Conservation (phyloP, 2,329 filamentous ascomycete genomes). For the Huntiella abstrusa region DNA sequence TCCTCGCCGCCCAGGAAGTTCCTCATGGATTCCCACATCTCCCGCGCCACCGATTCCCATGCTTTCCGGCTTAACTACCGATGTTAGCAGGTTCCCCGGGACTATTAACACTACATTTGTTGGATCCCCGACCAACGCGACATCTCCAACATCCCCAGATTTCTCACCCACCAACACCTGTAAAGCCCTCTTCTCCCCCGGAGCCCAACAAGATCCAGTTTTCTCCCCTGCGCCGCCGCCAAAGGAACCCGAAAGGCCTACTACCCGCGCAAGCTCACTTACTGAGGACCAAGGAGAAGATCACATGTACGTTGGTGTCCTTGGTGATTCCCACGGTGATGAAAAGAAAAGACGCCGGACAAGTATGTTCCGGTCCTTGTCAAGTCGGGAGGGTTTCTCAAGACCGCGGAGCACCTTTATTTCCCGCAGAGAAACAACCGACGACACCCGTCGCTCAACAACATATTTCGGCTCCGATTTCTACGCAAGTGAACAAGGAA, state of each 20-base stretch:
- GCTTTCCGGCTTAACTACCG: too few relatives aligned
- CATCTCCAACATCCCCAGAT: background rate
- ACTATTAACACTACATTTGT: background rate
- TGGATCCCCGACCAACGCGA: background rate
- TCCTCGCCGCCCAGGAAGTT: too few relatives aligned
- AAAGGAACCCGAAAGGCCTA: background rate
- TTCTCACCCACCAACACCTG: background rate
- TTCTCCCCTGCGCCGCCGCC: constrained; percentile 1
- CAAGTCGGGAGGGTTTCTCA: constrained; percentile 4
- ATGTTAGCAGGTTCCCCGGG: too few relatives aligned
- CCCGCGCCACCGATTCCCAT: too few relatives aligned
- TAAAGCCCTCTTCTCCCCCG: background rate
- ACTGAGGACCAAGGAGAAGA: constrained; percentile 1
- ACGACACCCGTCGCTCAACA: background rate
- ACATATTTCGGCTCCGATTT: constrained; percentile 8
- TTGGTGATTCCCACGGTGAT: constrained; percentile 4
- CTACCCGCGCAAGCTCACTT: constrained; percentile 2
- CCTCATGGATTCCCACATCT: too few relatives aligned
- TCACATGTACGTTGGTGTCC: constrained; percentile 9
- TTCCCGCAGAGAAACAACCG: background rate
- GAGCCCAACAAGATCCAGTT: background rate
- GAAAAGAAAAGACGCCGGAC: constrained; percentile 8
- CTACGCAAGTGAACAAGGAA: constrained; percentile 9
- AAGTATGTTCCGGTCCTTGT: constrained; percentile 9
- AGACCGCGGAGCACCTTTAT: constrained; percentile 8